Evolutionary conservation across 2,329 filamentous ascomycete genomes (phyloP), one percentile per base, ranked within the genome.

Genomic region (Ophiocordyceps polyrhachis-furcata): DNA sequence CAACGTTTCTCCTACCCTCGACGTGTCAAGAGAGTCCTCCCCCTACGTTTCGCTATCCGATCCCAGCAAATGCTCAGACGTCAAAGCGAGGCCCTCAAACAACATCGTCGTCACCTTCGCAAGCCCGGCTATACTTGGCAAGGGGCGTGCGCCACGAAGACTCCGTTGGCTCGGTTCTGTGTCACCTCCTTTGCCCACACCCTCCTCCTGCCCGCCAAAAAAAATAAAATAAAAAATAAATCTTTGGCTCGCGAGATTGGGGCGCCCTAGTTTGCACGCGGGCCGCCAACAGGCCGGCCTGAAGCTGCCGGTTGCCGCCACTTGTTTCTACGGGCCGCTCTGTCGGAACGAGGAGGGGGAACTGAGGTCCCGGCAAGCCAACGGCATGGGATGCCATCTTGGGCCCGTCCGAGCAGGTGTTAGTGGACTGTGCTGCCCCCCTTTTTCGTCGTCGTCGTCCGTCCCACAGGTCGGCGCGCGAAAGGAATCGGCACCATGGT

Each of bases 51-150:
- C 32, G 32, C 32, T 28, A 11, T 28, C 25, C 9, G 25, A 28
- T 28, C 25, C 32, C 32, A 37, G 32, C 32, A 15, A 37, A 37
- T 37, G 32, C 32, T 37, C 32, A 37, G 32, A 37, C 32, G 32
- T 37, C 32, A 37, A 37, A 37, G 32, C 32, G 32, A 28, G 6
- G 8, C 25, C 25, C 8, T 28, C 25, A 28, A 28, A 37, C 32
- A 37, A 17, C 32, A 37, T 17, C 32, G 15, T 37, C 32, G 32
- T 37, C 15, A 37, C 32, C 32, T 40, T 40, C 58, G 58, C 59
- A 62, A 62, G 55, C 49, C 48, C 53, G 51, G 49, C 59, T 59
- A 44, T 45, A 58, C 54, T 58, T 53, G 58, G 59, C 51, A 58
- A 58, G 51, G 32, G 40, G 45, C 32, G 17, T 42, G 43, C 31